phyloP scores from a whole-genome alignment of 768 basidiomycete species.

The Boletus edulis region DNA sequence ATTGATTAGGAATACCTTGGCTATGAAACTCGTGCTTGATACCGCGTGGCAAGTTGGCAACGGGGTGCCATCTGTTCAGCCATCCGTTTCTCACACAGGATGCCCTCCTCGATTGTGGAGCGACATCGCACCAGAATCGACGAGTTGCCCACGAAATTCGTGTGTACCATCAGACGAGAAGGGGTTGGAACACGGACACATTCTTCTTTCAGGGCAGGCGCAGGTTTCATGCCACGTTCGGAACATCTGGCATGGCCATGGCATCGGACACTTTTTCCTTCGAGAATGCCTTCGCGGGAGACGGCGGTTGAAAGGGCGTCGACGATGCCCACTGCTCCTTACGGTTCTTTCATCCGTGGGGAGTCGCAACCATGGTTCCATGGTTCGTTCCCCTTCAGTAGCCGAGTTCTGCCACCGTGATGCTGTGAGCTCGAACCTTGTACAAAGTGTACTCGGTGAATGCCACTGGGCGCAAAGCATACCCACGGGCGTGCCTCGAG shows the following conservation, averaged over 20 bases:
- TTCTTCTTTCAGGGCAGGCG: not conserved
- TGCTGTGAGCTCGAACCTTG: not conserved
- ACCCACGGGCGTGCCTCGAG: slow-evolving; percentile 4
- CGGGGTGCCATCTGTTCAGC: slow-evolving; percentile 2
- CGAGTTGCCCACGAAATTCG: slow-evolving; percentile 6
- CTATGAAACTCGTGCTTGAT: slow-evolving; percentile 12
- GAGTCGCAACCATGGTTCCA: not conserved
- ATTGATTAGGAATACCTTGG: not conserved
- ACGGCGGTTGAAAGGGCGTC: not conserved
- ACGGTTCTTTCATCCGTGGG: not conserved
- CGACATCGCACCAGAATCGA: not conserved
- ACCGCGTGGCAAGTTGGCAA: slow-evolving; percentile 19
- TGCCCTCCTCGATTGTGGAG: not conserved
- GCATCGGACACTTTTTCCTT: not conserved
- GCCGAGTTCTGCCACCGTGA: no score
- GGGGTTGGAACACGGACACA: not conserved
- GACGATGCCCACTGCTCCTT: not conserved
- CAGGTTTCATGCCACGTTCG: not conserved
- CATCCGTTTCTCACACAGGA: slow-evolving; percentile 2
- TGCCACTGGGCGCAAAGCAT: no score
- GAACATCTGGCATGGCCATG: not conserved
- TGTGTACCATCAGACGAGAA: slow-evolving; percentile 7
- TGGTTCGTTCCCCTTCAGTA: no score
- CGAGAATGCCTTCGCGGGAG: slow-evolving; percentile 16
- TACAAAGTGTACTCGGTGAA: not conserved